A percentile compares a stretch with the other conserved stretches of the same genome.
Conservation (phyloP, 805 yeast genomes). For the Candida ortonii region DNA sequence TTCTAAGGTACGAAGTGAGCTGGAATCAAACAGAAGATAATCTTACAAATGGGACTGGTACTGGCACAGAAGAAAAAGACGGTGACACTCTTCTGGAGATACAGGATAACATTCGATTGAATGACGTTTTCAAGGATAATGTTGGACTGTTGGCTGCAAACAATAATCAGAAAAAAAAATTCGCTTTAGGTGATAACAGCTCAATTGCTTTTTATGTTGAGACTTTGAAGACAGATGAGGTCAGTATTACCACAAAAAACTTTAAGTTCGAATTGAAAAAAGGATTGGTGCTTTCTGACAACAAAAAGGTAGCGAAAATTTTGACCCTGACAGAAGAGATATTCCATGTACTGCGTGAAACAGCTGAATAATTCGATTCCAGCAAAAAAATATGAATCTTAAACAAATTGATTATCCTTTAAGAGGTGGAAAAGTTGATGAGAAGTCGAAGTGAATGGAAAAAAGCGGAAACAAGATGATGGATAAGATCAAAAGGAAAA, state of each 20-base stretch:
- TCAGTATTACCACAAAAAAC: slow-evolving; percentile 7
- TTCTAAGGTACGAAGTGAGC: slow-evolving; percentile 8
- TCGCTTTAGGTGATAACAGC: neutral
- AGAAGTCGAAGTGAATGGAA: too few species aligned
- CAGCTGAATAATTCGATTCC: too few species aligned
- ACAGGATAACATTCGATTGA: slow-evolving; percentile 20
- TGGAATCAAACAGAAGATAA: slow-evolving; percentile 5
- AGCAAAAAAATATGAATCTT: too few species aligned
- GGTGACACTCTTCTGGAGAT: slow-evolving; percentile 12
- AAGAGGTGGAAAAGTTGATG: too few species aligned
- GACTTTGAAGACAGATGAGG: slow-evolving; percentile 13
- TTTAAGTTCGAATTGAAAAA: slow-evolving; percentile 12
- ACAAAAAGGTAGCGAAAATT: slow-evolving; percentile 9
- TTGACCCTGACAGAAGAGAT: slow-evolving; percentile 20
- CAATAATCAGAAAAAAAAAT: neutral
- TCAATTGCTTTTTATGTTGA: slow-evolving; percentile 11
- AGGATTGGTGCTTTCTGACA: slow-evolving; percentile 12
- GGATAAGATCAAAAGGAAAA: too few species aligned
- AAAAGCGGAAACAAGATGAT: too few species aligned
- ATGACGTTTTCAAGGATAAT: slow-evolving; percentile 23
- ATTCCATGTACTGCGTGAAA: neutral
- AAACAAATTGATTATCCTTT: too few species aligned
- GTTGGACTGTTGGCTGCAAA: slow-evolving; percentile 1
- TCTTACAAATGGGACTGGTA: neutral
- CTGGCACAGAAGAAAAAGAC: slow-evolving; percentile 4